Base-by-base conservation (phyloP, 768 basidiomycete species). In the Neoboletus subvelutipes region DNA sequence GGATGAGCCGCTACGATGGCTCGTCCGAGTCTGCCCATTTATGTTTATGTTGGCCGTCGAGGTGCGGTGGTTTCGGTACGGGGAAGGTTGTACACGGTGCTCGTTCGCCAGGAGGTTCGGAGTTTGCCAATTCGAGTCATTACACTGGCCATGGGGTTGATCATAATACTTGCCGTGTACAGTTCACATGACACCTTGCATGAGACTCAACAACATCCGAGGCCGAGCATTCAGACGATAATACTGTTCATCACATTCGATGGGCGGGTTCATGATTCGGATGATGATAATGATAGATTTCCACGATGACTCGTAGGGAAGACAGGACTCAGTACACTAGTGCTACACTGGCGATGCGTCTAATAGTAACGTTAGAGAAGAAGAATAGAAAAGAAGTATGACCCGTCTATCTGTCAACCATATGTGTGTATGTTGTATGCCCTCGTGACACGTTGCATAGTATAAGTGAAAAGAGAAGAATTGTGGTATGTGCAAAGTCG, bases 61-160 rank as follows among this genome's bases (percentile, higher is more conserved):
- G 72, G 39, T 74, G 74, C 0, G 75, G 68, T 1, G 94, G 92
- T 2, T 83, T 74, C 0, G 87, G 84, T 0, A 96, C 80, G 5
- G 78, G 68, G 1, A 95, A n/a, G n/a, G n/a, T 90, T 91, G 76
- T 94, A 96, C 18, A 88, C 85, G 26, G 80, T 85, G 18, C 76
- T 69, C 37, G 74, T 73, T 29, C 86, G 75, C 83, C 85, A 94
- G 2, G 84, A 90, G 8, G 92, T n/a, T n/a, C n/a, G n/a, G n/a
- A n/a, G n/a, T n/a, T n/a, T n/a, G n/a, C n/a, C n/a, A n/a, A 28
- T 28, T 28, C 28, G 28, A 28, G 28, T 28, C 28, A 28, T 5
- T 28, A 28, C 28, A 28, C 28, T 28, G 5, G 28, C 28, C 28
- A 28, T 28, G 28, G 28, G 28, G 28, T 28, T 28, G 28, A 28